A percentile compares a stretch with the other conserved stretches of the same genome.
Conservation (phyloP, 2,329 filamentous ascomycete genomes). For the Pestalotiopsis sp. region DNA sequence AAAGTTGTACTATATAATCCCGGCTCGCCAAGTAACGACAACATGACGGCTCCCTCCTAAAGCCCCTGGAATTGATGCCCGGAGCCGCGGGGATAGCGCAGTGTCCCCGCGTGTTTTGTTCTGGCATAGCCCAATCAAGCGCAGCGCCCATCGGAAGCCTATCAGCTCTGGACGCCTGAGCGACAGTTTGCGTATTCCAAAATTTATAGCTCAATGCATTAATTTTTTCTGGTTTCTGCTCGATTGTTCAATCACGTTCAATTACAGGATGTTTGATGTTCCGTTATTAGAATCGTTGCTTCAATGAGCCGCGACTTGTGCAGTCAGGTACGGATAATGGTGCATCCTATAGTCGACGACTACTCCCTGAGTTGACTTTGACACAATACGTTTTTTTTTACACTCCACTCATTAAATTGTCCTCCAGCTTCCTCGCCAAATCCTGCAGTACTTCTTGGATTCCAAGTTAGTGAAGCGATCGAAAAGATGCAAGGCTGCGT, state of each 20-base stretch:
- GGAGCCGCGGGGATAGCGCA: neutral
- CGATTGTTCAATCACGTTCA: neutral
- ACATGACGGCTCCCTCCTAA: neutral
- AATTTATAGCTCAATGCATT: neutral
- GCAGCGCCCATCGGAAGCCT: neutral
- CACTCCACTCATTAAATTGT: neutral
- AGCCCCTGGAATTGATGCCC: neutral
- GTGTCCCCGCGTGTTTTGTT: neutral
- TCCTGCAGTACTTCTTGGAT: neutral
- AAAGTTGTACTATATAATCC: neutral
- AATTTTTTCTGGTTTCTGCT: neutral
- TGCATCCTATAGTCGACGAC: neutral
- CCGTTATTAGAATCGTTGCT: neutral
- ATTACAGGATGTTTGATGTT: neutral
- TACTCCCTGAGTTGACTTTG: neutral
- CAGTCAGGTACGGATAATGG: neutral
- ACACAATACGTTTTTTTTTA: neutral
- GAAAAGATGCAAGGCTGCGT: neutral
- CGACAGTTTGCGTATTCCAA: neutral
- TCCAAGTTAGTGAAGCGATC: neutral
- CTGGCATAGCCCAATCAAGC: neutral
- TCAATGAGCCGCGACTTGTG: neutral
- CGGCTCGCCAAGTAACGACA: neutral
- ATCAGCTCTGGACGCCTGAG: neutral
- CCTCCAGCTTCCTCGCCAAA: neutral